Evolutionary conservation across 2,329 filamentous ascomycete genomes (phyloP).

Genomic region (Clarireedia paspali): DNA sequence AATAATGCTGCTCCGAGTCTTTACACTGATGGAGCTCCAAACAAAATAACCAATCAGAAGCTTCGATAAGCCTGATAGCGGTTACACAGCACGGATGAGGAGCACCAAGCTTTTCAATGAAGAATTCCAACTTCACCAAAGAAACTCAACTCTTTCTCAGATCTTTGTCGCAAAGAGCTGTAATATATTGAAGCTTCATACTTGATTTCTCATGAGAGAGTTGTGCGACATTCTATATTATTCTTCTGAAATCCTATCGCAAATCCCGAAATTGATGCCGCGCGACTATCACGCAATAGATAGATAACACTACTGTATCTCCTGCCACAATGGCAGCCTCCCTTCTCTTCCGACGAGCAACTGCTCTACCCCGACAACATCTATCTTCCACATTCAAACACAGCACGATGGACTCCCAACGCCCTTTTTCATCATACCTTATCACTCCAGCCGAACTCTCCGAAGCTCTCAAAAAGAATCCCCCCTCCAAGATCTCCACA

Average conservation of each 20-base stretch:
- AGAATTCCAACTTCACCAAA: too few species aligned
- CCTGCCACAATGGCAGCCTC: constrained; percentile 25
- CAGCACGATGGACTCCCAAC: constrained; percentile 1
- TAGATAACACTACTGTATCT: constrained; percentile 6
- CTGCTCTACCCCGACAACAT: constrained; percentile 11
- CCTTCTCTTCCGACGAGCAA: constrained; percentile 16
- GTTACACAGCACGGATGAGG: neutral
- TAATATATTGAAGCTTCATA: neutral
- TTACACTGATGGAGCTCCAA: neutral
- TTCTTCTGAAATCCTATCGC: neutral
- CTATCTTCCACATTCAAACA: neutral
- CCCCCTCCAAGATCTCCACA: constrained; percentile 70
- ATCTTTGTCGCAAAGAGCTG: neutral
- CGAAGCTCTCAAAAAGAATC: constrained; percentile 74
- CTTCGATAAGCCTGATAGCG: neutral
- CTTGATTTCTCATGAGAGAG: neutral
- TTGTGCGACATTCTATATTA: neutral
- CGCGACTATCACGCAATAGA: neutral
- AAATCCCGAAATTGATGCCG: neutral
- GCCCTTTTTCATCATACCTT: constrained; percentile 50
- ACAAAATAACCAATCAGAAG: neutral
- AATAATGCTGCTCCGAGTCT: too few species aligned
- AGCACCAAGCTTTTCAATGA: neutral
- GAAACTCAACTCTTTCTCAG: too few species aligned
- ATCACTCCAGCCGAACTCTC: constrained; percentile 78